Base-by-base conservation (phyloP, 1,284 basidiomycete species). In the Anthracocystis panici-leucophaei region DNA sequence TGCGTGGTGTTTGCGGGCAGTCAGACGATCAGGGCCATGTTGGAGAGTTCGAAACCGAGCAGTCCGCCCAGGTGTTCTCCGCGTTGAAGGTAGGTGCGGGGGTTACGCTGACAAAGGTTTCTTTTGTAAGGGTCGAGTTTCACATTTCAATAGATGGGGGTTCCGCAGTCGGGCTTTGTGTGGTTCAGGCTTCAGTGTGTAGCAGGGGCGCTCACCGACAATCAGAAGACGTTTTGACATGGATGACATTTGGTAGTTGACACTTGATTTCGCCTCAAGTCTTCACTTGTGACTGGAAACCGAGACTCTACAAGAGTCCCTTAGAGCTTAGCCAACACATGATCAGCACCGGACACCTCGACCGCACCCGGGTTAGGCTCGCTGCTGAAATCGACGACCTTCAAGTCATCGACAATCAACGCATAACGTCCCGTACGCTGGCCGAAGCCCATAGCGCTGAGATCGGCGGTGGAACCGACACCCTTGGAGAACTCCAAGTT, bases 1-100 rank as follows among this genome's bases (percentile, higher is more conserved):
- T 94, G 91, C n/a, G 91, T 92, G 33, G 84, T 89, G 14, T 99
- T 94, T 86, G 97, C 95, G 6, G 92, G 92, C 1, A 79, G 87
- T 8, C 92, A 95, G 86, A 96, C 94, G 18, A 67, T 77, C 46
- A 58, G 52, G 48, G 75, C 75, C 3, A 77, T 77, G 75, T 20
- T 70, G 31, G 75, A 77, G 25, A 68, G 57, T 41, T 51, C 52
- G 3, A 46, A 57, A 20, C 68, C 68, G 2, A 16, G 44, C 5
- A 41, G 62, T 25, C 55, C 60, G 40, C 75, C 75, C 7, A 41
- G 31, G 16, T 77, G 75, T 53, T 59, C 59, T 5, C 75, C 75
- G 23, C 59, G 57, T 8, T 57, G 23, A 58, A 20, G 33, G 33
- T 5, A 18, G 18, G 20, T 29, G 16, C 6, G 11, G n/a, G 31